Evolutionary conservation across 768 basidiomycete species (phyloP), one percentile per base, ranked within the genome.

Genomic region (Suillus bovinus): DNA sequence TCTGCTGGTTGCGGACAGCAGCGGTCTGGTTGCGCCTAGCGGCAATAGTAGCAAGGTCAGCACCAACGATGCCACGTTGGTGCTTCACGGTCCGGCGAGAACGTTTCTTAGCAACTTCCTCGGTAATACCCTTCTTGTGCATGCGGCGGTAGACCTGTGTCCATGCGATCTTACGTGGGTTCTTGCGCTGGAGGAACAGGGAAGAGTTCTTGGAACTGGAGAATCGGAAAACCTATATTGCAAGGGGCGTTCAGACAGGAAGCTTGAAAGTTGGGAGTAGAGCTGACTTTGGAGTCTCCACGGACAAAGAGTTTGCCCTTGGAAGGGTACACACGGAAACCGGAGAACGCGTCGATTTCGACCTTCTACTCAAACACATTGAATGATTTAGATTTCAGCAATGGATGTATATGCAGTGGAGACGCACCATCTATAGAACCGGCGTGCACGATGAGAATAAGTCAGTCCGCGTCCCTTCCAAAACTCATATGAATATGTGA

Each of bases 61-160:
- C 94, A 78, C 97, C 97, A 72, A 95, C 94, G 77, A 99, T 94
- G 66, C 97, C 97, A 74, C 97, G 94, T 82, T 96, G 89, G 82
- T 94, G 89, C 84, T 99, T 99, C 74, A 99, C 94, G 67, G 93
- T 94, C 79, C 90, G 89, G 79, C 96, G 92, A 57, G 92, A 91
- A 67, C 96, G 91, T 84, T 97, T 98, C 94, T 99, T 99, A 72
- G 95, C 94, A 59, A 96, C 91, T 80, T 99, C 96, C 81, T 99
- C 96, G 57, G 95, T 95, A 78, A 99, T 87, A 77, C 97, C 97
- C 89, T 99, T 99, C 88, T 96, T 97, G 88, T 99, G 97, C 90
- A 97, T 93, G 71, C 95, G 91, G 68, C 93, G 91, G 85, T 91
- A 96, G 65, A 91, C 86, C 71, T 82, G 80, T 42, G 96, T 99